A percentile compares a stretch with the other conserved stretches of the same genome.
Evolutionary conservation across 768 basidiomycete genomes (phyloP).

Genomic region (Lactifluus pinguis): DNA sequence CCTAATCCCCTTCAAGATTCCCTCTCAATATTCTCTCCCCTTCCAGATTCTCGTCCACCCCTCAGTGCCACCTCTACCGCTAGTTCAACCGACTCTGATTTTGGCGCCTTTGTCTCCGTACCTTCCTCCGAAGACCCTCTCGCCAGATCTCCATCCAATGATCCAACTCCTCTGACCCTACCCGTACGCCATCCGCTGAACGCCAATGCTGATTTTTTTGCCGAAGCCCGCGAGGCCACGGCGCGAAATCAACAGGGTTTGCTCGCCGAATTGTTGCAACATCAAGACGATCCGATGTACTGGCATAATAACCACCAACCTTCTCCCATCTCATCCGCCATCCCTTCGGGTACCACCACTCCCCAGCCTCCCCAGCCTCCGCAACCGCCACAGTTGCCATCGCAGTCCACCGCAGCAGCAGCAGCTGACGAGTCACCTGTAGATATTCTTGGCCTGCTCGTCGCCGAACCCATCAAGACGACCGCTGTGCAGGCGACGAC

Average conservation of each 20-base stretch:
- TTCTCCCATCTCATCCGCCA: background rate
- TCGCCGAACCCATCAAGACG: background rate
- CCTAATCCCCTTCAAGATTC: conserved; percentile 16
- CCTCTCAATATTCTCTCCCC: background rate
- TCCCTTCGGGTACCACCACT: conserved; percentile 5
- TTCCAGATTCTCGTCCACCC: background rate
- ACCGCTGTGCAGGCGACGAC: background rate
- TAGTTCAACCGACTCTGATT: conserved; percentile 33
- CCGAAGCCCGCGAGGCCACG: conserved; percentile 45
- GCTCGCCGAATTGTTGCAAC: conserved; percentile 53
- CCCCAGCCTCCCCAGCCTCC: conserved; percentile 13
- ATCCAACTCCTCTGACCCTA: background rate
- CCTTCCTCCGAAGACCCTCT: conserved; percentile 45
- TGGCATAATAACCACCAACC: conserved; percentile 21
- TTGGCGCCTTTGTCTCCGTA: conserved; percentile 55
- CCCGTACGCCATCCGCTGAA: background rate
- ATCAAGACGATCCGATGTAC: conserved; percentile 66
- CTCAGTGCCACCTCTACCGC: conserved; percentile 11
- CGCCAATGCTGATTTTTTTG: conserved; percentile 33
- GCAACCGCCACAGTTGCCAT: background rate
- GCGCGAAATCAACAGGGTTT: conserved; percentile 44
- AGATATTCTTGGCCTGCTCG: background rate
- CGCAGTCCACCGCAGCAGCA: background rate
- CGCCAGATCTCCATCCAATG: background rate
- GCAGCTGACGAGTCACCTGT: background rate